Percentiles rank a stretch among this genome's conserved stretches.
Conservation (phyloP, 2,329 filamentous ascomycete species). For the Pseudogymnoascus sp. region DNA sequence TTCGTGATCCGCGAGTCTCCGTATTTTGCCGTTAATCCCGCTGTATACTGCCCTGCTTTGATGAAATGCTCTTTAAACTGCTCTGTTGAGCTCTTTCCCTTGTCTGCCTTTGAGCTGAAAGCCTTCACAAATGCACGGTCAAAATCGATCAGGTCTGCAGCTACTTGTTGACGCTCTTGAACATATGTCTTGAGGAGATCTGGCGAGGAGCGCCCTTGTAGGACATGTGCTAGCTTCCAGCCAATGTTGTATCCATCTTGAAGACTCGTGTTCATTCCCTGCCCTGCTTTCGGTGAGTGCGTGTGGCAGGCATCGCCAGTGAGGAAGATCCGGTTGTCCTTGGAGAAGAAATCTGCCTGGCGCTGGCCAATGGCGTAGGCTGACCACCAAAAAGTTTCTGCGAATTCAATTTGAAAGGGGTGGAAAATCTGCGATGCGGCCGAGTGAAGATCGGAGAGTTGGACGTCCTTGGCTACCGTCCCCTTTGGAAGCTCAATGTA, state of each 20-base stretch:
- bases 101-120: slow-evolving; percentile 37
- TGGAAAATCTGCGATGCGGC: slow-evolving; percentile 33
- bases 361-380: slow-evolving; percentile 50
- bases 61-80: slow-evolving; percentile 50
- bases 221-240: slow-evolving; percentile 47
- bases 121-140: slow-evolving; percentile 46
- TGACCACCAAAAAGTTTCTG: slow-evolving; percentile 42
- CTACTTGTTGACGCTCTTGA: slow-evolving; percentile 42
- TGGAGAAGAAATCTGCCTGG: slow-evolving; percentile 49
- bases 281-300: slow-evolving; percentile 54
- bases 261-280: slow-evolving; percentile 48
- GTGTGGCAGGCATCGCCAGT: slow-evolving; percentile 51
- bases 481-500: slow-evolving; percentile 50
- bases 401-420: slow-evolving; percentile 19
- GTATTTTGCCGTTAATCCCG: slow-evolving; percentile 50
- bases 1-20: slow-evolving; percentile 40
- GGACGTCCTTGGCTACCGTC: slow-evolving; percentile 45
- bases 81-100: slow-evolving; percentile 35
- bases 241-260: slow-evolving; percentile 55
- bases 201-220: slow-evolving; percentile 35
- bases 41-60: slow-evolving; percentile 49
- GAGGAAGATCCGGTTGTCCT: slow-evolving; percentile 44
- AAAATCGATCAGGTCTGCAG: slow-evolving; percentile 51
- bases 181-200: slow-evolving; percentile 45
- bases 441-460: slow-evolving; percentile 44